These are phyloP conservation scores for Phytophthora tentaculata DNA, from an alignment of 352 stramenopile genomes.

Conservation along the genomic window DNA sequence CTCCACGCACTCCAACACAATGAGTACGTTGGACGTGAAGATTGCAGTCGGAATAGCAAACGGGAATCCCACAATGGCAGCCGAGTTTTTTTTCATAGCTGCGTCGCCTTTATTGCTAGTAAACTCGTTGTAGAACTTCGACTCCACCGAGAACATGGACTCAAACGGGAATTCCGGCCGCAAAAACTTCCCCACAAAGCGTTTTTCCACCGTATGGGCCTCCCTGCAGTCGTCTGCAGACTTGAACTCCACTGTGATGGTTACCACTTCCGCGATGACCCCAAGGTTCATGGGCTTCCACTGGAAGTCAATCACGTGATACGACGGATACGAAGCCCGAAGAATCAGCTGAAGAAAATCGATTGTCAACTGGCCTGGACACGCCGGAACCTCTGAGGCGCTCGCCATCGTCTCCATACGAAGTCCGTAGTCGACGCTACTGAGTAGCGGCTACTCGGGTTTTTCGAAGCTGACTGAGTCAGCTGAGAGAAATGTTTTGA, in stretches of 20 bases:
- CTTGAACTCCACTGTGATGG: conserved; percentile 46
- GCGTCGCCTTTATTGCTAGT: conserved; percentile 20
- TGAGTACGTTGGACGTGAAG: conserved; percentile 73
- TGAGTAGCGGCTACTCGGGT: no score
- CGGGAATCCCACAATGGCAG: conserved; percentile 40
- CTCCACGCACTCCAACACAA: conserved; percentile 71
- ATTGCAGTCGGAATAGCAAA: conserved; percentile 62
- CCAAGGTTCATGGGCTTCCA: conserved; percentile 76
- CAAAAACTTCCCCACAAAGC: conserved; percentile 80
- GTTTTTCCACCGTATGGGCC: conserved; percentile 19
- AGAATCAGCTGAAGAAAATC: conserved; percentile 61
- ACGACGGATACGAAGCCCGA: conserved; percentile 15
- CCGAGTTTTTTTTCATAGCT: conserved; percentile 31
- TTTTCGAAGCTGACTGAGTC: neutral
- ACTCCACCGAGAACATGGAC: conserved; percentile 83
- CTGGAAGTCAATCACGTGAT: conserved; percentile 52
- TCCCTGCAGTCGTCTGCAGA: conserved; percentile 7
- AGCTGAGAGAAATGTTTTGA: neutral
- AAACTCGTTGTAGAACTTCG: conserved; percentile 73
- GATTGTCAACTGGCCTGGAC: conserved; percentile 52
- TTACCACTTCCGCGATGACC: conserved; percentile 81
- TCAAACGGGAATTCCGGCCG: conserved; percentile 82
- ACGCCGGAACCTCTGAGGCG: conserved; percentile 31
- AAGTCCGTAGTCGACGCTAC: no score
- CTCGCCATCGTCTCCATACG: conserved; percentile 21